Evolutionary conservation across 257 asterid species (phyloP).

Genomic region (Salvia splendens): DNA sequence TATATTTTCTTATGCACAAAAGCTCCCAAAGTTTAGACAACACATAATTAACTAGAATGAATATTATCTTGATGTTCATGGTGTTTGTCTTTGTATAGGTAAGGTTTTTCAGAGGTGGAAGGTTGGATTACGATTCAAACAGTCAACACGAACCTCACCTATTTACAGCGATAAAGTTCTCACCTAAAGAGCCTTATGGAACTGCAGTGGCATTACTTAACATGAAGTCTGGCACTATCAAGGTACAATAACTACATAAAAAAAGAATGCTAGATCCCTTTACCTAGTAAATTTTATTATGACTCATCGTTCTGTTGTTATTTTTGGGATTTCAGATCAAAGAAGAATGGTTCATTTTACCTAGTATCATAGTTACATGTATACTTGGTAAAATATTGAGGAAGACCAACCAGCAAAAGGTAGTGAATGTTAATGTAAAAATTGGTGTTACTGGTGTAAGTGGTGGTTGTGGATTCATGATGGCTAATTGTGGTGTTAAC

Average conservation of each 20-base stretch:
- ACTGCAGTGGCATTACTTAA: conserved; percentile 70
- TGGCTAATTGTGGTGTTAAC: too few species aligned
- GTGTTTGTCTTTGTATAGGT: conserved; percentile 49
- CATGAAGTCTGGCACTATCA: conserved; percentile 58
- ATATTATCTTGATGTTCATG: not conserved
- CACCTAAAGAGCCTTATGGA: conserved; percentile 78
- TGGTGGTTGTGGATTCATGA: conserved; percentile 30
- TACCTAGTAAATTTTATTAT: conserved; percentile 5
- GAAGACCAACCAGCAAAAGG: conserved; percentile 42
- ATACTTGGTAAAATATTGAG: conserved; percentile 53
- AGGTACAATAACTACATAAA: conserved; percentile 44
- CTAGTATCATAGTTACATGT: conserved; percentile 53
- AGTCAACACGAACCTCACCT: conserved; percentile 53
- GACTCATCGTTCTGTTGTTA: conserved; percentile 15
- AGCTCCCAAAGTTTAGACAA: not conserved
- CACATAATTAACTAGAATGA: not conserved
- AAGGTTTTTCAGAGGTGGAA: conserved; percentile 70
- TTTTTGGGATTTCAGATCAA: conserved; percentile 52
- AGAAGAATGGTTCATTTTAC: conserved; percentile 76
- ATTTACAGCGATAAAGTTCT: conserved; percentile 79
- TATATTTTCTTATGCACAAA: conserved; percentile 10
- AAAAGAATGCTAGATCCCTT: not conserved
- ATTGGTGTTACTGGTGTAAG: conserved; percentile 25
- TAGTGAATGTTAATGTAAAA: conserved; percentile 30
- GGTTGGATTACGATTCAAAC: conserved; percentile 76